Base-by-base conservation (phyloP, 768 basidiomycete genomes). In the Russula abietina region DNA sequence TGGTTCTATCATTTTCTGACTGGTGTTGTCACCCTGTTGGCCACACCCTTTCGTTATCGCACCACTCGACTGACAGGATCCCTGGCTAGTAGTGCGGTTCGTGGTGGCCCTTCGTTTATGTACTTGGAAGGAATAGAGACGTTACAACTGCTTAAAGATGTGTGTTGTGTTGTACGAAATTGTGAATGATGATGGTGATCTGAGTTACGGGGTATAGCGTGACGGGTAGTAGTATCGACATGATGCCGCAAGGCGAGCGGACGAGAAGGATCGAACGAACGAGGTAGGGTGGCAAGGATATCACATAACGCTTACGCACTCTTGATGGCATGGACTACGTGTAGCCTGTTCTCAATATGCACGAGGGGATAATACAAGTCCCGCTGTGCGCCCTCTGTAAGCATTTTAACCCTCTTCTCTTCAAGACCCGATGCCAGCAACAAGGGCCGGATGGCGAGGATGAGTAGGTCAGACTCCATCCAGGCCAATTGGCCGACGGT, bases 401-500 rank as follows among this genome's bases (percentile, higher is more conserved):
- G 76, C 38, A 76, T 77, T 69, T 79, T 80, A 8, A 83, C 84
- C 59, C 79, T 78, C 60, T 78, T 77, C 51, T 83, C 81, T 28
- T 80, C 74, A 57, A 86, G 73, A 7, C 81, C 84, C 52, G 76
- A 73, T 48, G 77, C 75, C 53, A 86, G 71, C 69, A 88, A 81
- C 45, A 86, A 75, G 16, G 85, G 84, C 57, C 80, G 81, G 64
- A 88, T 71, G 4, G 85, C 83, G 36, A 84, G 84, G 41, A 88
- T 75, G 64, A 88, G 78, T 26, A 82, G 76, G 66, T 88, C 87
- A 67, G 82, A 83, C 64, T 83, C 81, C 83, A 88, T 83, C 87
- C 87, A 88, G 45, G 86, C 84, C 24, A 88, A 73, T 68, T 88
- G 85, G 8, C 85, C 87, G 54, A 86, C 80, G 26, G 84, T 86